A percentile compares a stretch with the other conserved stretches of the same genome.
phyloP scores from a whole-genome alignment of 306 rosid species.

The Luffa acutangula region DNA sequence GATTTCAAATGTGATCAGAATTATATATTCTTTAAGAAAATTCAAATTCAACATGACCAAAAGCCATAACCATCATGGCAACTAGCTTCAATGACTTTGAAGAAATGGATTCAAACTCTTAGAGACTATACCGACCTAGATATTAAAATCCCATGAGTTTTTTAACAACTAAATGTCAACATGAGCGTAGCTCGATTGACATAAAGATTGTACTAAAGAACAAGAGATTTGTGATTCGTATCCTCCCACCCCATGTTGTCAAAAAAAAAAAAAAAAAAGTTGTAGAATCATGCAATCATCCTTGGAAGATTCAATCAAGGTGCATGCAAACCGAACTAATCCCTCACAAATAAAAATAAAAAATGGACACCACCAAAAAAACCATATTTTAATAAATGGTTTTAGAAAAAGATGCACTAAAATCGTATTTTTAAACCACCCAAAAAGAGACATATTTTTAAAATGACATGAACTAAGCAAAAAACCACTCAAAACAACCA shows the following conservation, averaged over 20 bases:
- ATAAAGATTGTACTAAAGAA: too few relatives aligned
- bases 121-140: neutral
- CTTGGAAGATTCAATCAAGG: neutral
- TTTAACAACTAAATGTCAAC: too few relatives aligned
- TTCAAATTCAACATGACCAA: neutral
- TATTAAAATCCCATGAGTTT: neutral
- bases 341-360: neutral
- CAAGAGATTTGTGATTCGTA: too few relatives aligned
- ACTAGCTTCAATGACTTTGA: neutral
- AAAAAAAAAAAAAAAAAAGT: too few relatives aligned
- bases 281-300: neutral
- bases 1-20: neutral
- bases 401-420: too few relatives aligned
- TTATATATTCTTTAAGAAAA: neutral
- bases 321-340: neutral
- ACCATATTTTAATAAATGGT: neutral
- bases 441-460: neutral
- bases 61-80: neutral
- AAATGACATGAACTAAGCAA: neutral
- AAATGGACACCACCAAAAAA: neutral
- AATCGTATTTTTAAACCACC: neutral
- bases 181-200: too few relatives aligned
- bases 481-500: neutral
- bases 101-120: neutral
- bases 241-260: too few relatives aligned